Evolutionary conservation across 176 grass and related monocot species (phyloP).

Genomic region (Oryza coarctata): DNA sequence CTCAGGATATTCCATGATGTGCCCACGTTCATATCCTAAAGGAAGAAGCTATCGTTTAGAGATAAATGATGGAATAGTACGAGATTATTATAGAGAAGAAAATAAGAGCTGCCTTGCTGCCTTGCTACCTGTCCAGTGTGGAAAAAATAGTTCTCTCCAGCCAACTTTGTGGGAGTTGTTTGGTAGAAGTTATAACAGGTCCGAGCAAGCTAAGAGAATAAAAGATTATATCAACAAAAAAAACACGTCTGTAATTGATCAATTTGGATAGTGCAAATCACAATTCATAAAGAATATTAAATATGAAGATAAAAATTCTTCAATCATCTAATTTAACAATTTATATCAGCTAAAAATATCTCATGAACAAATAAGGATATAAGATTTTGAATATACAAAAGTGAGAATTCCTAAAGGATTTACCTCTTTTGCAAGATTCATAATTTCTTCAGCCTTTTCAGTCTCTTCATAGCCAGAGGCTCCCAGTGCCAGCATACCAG

Average conservation of each 20-base stretch:
- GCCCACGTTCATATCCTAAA: constrained; percentile 91
- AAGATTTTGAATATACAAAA: constrained; percentile 23
- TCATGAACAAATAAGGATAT: neutral
- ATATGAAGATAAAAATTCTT: neutral
- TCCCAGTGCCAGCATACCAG: constrained; percentile 97
- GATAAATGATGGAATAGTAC: neutral
- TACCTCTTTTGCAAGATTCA: constrained; percentile 97
- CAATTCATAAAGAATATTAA: neutral
- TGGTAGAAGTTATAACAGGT: constrained; percentile 99
- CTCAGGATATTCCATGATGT: constrained; percentile 99
- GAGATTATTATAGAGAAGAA: constrained; percentile 13
- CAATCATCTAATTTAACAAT: neutral
- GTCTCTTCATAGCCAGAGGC: constrained; percentile 83
- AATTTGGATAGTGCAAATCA: neutral
- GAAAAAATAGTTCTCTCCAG: constrained; percentile 96
- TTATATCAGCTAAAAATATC: neutral
- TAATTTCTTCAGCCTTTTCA: constrained; percentile 79
- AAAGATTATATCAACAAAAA: constrained; percentile 24
- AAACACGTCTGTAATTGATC: constrained; percentile 6
- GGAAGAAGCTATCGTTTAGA: constrained; percentile 26
- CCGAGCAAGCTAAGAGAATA: constrained; percentile 68
- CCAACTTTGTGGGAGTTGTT: constrained; percentile 92
- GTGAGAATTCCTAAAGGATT: constrained; percentile 11
- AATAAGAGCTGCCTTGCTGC: neutral
- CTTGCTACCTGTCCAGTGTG: constrained; percentile 60